Evolutionary conservation across 1,139 yeast genomes (phyloP).

Genomic region (Hansenula sp.): DNA sequence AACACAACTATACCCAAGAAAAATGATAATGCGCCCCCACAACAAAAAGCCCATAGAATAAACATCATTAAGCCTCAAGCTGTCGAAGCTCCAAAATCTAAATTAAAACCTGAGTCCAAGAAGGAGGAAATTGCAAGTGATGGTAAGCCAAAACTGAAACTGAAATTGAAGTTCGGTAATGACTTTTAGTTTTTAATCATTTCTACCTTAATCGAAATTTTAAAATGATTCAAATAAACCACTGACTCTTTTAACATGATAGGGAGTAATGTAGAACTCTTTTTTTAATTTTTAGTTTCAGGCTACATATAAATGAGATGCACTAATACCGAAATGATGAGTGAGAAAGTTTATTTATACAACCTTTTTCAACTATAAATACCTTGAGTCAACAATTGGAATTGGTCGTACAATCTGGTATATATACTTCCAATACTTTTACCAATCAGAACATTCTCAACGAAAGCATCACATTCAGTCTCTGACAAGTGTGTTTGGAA

Average conservation of each 20-base stretch:
- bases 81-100: slow-evolving; percentile 8
- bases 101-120: slow-evolving; percentile 6
- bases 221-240: too few species aligned
- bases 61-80: slow-evolving; percentile 4
- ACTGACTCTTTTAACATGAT: too few species aligned
- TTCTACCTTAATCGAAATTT: too few species aligned
- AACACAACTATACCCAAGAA: background rate
- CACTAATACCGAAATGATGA: background rate
- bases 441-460: slow-evolving; percentile 67
- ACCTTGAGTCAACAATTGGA: slow-evolving; percentile 91
- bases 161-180: slow-evolving; percentile 21
- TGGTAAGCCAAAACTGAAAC: slow-evolving; percentile 24
- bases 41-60: slow-evolving; percentile 5
- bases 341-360: background rate
- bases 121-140: slow-evolving; percentile 9
- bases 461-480: slow-evolving; percentile 70
- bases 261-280: background rate
- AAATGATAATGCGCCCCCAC: slow-evolving; percentile 2
- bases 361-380: slow-evolving; percentile 54
- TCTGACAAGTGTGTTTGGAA: slow-evolving; percentile 74
- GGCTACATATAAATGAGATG: background rate
- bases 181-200: background rate
- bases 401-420: slow-evolving; percentile 90
- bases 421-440: slow-evolving; percentile 87
- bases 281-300: too few species aligned